Base-by-base conservation (phyloP, 2,329 filamentous ascomycete species). In the Ascochyta pisi region DNA sequence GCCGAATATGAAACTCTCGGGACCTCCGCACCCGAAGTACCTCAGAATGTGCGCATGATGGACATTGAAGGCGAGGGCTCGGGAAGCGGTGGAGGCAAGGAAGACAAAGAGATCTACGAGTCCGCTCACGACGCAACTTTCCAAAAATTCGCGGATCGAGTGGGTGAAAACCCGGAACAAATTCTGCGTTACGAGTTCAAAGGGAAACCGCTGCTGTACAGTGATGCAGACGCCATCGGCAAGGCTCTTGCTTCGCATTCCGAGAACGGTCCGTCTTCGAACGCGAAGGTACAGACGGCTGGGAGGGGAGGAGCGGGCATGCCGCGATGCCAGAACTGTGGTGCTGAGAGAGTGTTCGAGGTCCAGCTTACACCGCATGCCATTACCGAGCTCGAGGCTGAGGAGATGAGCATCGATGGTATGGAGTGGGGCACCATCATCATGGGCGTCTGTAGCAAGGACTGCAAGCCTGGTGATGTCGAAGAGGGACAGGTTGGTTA, bases 351-450 rank as follows among this genome's bases (percentile, higher is more conserved):
- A 60, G 86, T 89, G 13, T 98, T 98, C 73, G 95, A 99, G 81
- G 82, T 96, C 55, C 95, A 99, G 81, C 80, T 99, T 62, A 93
- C 89, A 64, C 95, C 95, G 37, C 90, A 96, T 72, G 89, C 92
- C 3, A 99, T 99, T 67, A 86, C 87, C 27, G 90, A 96, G 80
- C 80, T 98, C 50, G 95, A 98, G 79, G 87, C 84, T 2, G 84
- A 85, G 9, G 90, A 93, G 74, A 78, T 76, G 79, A 79, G 62
- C 63, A 78, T 78, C 83, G 96, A 80, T 47, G 95, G 93, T 0
- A 99, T 99, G 95, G 95, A 99, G 69, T 99, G 95, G 95, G 94
- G 94, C 0, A 98, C 92, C 0, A 84, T 99, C 8, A 86, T 99
- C 54, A 81, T 98, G 34, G 92, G 87, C 0, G 92, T 96, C 7